phyloP scores from a whole-genome alignment of 2,329 filamentous ascomycete species.

The Nemania sp. region DNA sequence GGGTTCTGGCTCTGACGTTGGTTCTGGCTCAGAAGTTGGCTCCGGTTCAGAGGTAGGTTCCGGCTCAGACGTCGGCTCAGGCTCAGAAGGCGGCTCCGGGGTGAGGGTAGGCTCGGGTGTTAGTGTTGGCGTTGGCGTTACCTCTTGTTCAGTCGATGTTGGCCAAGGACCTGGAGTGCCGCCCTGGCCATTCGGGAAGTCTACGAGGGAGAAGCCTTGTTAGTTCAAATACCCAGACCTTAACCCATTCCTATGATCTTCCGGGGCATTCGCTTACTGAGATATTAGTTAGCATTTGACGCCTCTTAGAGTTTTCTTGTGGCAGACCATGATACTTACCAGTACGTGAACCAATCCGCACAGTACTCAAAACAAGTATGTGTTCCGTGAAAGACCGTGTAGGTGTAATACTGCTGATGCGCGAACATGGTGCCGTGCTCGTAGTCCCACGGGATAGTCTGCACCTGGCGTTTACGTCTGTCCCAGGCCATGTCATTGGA shows the following conservation, averaged over 20 bases:
- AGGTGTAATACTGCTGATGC: neutral
- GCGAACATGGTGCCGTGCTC: constrained; percentile 37
- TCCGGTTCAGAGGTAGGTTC: neutral
- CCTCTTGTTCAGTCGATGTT: constrained; percentile 12
- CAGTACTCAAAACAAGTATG: constrained; percentile 43
- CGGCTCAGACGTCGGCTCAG: constrained; percentile 1
- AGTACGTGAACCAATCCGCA: constrained; percentile 36
- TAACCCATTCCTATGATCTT: no score
- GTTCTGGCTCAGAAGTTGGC: constrained; percentile 8
- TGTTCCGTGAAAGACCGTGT: constrained; percentile 40
- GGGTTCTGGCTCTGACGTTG: neutral
- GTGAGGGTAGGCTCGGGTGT: neutral
- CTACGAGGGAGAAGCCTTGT: neutral
- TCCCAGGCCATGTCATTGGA: constrained; percentile 36
- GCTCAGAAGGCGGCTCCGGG: neutral
- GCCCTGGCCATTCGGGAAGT: constrained; percentile 32
- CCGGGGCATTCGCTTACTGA: constrained; percentile 19
- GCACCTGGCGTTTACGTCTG: constrained; percentile 32
- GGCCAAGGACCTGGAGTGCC: constrained; percentile 29
- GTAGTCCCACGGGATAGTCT: constrained; percentile 38
- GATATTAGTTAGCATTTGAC: constrained; percentile 10
- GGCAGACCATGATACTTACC: neutral
- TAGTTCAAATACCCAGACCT: neutral
- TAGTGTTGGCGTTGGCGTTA: constrained; percentile 20
- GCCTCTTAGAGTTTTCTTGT: neutral